Conservation (phyloP, 352 stramenopile genomes). For the Globisporangium uncinulatum region DNA sequence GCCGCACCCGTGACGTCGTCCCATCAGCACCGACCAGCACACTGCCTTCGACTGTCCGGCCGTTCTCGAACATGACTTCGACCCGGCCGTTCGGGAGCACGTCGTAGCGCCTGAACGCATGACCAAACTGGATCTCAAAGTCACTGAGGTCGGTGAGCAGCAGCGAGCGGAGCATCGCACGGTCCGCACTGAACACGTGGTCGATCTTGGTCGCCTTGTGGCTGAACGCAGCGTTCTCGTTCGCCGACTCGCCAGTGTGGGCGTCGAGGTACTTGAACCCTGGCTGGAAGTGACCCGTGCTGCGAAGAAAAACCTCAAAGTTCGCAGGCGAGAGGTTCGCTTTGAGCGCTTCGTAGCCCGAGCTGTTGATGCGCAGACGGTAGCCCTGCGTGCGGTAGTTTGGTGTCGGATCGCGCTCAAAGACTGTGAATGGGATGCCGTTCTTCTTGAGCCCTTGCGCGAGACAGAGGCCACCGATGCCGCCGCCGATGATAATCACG, state of each 20-base stretch:
- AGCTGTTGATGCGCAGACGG: conserved; percentile 53
- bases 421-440: conserved; percentile 62
- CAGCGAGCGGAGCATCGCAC: conserved; percentile 33
- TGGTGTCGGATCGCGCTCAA: conserved; percentile 50
- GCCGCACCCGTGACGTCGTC: conserved; percentile 47
- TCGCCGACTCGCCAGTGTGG: conserved; percentile 13
- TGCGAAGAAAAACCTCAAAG: conserved; percentile 52
- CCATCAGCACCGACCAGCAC: conserved; percentile 52
- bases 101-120: conserved; percentile 48
- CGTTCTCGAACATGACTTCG: conserved; percentile 50
- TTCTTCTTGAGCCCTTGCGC: conserved; percentile 52
- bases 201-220: conserved; percentile 8
- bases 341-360: conserved; percentile 54
- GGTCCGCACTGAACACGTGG: conserved; percentile 41
- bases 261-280: conserved; percentile 47
- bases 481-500: conserved; percentile 43
- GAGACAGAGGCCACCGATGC: conserved; percentile 55
- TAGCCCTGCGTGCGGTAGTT: conserved; percentile 63
- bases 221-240: conserved; percentile 6
- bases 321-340: conserved; percentile 29
- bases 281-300: conserved; percentile 43
- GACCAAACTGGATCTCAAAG: conserved; percentile 43
- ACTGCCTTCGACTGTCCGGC: conserved; percentile 30
- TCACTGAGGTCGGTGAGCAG: conserved; percentile 45
- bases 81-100: conserved; percentile 36